phyloP scores from a whole-genome alignment of 208 protist genomes.

The Leishmania lainsoni region DNA sequence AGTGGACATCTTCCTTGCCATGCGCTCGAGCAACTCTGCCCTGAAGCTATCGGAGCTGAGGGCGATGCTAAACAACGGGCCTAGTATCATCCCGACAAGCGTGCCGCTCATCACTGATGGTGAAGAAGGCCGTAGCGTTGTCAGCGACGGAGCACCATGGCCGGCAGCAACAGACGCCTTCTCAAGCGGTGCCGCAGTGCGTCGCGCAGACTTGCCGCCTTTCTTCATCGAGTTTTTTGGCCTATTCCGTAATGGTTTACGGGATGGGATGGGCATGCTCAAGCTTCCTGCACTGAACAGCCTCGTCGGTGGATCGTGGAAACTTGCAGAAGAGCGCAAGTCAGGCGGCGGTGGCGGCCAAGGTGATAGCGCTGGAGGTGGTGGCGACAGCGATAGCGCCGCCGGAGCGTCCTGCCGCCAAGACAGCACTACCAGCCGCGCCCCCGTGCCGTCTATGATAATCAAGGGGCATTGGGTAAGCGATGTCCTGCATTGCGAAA shows the following conservation, averaged over 20 bases:
- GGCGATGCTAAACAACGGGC: conserved; percentile 2
- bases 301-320: conserved; percentile 23
- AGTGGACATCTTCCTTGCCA: conserved; percentile 47
- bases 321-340: conserved; percentile 10
- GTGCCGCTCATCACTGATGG: not conserved
- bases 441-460: conserved; percentile 34
- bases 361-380: not conserved
- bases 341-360: conserved; percentile 1
- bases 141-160: not conserved
- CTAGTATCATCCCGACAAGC: not conserved
- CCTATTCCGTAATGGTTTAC: conserved; percentile 68
- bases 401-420: not conserved
- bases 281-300: conserved; percentile 46
- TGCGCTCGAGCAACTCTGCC: conserved; percentile 24
- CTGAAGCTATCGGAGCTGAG: conserved; percentile 26
- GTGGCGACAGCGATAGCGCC: not conserved
- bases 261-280: conserved; percentile 76
- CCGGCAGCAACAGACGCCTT: not conserved
- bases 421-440: not conserved
- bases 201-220: conserved; percentile 6
- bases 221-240: conserved; percentile 74
- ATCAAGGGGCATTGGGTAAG: conserved; percentile 72
- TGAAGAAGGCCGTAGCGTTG: conserved; percentile 2
- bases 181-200: not conserved
- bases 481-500: conserved; percentile 60